A percentile compares a stretch with the other conserved stretches of the same genome.
phyloP scores from a whole-genome alignment of 441 rosid genomes.

The Syzygium syzygioides region DNA sequence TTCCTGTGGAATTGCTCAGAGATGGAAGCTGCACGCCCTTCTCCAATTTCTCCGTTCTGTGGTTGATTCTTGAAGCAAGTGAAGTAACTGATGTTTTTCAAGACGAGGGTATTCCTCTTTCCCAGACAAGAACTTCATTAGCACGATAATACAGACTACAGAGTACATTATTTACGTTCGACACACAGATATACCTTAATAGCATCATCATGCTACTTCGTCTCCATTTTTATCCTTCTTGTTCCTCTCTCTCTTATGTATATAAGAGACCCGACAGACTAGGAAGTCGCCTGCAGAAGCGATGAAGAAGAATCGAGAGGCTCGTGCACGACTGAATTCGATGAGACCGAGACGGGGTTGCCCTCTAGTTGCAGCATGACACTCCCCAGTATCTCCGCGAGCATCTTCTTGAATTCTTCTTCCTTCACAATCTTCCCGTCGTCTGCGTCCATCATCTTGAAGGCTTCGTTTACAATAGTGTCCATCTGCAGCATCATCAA shows the following conservation, averaged over 20 bases:
- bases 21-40: neutral
- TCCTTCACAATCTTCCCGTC: constrained; percentile 75
- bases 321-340: constrained; percentile 91
- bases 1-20: no score
- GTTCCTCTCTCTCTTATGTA: neutral
- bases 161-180: neutral
- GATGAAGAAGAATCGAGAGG: constrained; percentile 57
- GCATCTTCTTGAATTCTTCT: constrained; percentile 75
- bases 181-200: neutral
- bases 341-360: constrained; percentile 55
- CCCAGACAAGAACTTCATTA: neutral
- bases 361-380: constrained; percentile 85
- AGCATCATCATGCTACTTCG: neutral
- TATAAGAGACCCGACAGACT: neutral
- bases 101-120: neutral
- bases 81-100: neutral
- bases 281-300: constrained; percentile 35
- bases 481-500: constrained; percentile 49
- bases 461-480: constrained; percentile 37
- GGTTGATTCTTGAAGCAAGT: neutral
- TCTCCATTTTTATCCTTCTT: neutral
- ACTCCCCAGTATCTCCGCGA: constrained; percentile 67
- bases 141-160: neutral
- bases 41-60: neutral
- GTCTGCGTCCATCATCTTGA: constrained; percentile 57